A percentile compares a stretch with the other conserved stretches of the same genome.
These are phyloP conservation scores for Ophiostoma sp. DNA, from an alignment of 2,329 filamentous ascomycete species.

Conservation along the genomic window DNA sequence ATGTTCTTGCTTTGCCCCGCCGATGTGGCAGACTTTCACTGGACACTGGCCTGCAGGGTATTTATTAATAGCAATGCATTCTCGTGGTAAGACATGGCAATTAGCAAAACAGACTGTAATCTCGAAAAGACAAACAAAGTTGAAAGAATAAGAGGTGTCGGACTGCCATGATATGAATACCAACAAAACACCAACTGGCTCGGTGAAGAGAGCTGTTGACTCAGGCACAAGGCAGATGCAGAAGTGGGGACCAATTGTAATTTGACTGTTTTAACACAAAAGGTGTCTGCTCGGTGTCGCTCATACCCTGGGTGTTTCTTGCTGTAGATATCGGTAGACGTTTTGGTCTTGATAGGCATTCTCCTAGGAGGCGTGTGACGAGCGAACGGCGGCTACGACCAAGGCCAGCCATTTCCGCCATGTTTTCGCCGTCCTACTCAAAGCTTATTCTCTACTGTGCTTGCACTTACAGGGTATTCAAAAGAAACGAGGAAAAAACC, in stretches of 20 bases:
- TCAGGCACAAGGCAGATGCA: neutral
- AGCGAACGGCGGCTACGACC: neutral
- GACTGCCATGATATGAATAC: neutral
- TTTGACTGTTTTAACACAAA: too few species aligned
- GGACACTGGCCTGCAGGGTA: neutral
- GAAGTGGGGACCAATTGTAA: neutral
- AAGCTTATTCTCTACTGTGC: neutral
- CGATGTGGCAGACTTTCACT: neutral
- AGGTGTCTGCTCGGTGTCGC: neutral
- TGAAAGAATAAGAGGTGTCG: neutral
- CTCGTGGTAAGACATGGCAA: neutral
- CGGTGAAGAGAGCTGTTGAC: neutral
- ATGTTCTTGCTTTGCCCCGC: neutral
- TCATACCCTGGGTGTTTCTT: neutral
- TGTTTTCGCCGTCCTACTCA: too few species aligned
- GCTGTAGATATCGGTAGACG: neutral
- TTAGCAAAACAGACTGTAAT: neutral
- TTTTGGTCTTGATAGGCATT: neutral
- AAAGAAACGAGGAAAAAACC: neutral
- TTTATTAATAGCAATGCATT: neutral
- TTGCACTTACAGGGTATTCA: neutral
- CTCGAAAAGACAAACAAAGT: too few species aligned
- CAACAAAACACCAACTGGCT: neutral
- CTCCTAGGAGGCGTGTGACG: neutral
- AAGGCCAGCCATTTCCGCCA: too few species aligned